Percentiles rank a stretch among this genome's conserved stretches.
These are phyloP conservation scores for Coniophora puteana DNA, from an alignment of 1,284 basidiomycete species.

Conservation along the genomic window DNA sequence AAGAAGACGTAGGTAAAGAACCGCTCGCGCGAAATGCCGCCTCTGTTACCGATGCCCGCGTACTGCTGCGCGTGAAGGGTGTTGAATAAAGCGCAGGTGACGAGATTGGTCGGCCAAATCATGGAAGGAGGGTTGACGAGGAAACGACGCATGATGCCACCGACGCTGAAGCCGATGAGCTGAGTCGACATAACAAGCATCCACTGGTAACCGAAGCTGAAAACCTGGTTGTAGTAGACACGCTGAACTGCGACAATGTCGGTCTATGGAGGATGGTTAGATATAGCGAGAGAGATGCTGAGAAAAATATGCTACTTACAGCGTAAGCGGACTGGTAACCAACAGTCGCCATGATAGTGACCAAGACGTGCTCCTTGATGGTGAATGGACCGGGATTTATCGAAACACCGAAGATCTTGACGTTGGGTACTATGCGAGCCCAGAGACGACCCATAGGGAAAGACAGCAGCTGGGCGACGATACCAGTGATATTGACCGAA, in stretches of 20 bases:
- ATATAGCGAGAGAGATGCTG: not conserved
- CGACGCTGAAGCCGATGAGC: conserved; percentile 84
- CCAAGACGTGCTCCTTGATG: conserved; percentile 60
- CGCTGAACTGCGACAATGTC: conserved; percentile 72
- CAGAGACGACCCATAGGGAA: conserved; percentile 59
- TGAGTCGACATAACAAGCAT: conserved; percentile 84
- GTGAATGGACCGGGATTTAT: conserved; percentile 65
- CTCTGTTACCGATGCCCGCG: conserved; percentile 58
- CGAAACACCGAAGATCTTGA: conserved; percentile 47
- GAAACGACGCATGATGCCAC: conserved; percentile 77
- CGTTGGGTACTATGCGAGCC: conserved; percentile 47
- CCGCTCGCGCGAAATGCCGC: conserved; percentile 67
- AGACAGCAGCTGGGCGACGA: conserved; percentile 58
- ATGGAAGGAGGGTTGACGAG: conserved; percentile 87
- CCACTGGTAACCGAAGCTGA: conserved; percentile 67
- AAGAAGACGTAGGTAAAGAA: conserved; percentile 73
- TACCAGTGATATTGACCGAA: conserved; percentile 43
- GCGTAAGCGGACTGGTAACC: conserved; percentile 59
- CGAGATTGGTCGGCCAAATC: conserved; percentile 88
- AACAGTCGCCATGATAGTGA: conserved; percentile 73
- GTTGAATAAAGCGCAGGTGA: conserved; percentile 82
- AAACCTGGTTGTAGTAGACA: conserved; percentile 58
- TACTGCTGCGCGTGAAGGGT: conserved; percentile 65
- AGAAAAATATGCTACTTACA: conserved; percentile 11
- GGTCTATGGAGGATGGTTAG: conserved; percentile 34